These are phyloP conservation scores for Umbelopsis isabellina DNA, from an alignment of 192 early-diverging fungal species.

Conservation along the genomic window DNA sequence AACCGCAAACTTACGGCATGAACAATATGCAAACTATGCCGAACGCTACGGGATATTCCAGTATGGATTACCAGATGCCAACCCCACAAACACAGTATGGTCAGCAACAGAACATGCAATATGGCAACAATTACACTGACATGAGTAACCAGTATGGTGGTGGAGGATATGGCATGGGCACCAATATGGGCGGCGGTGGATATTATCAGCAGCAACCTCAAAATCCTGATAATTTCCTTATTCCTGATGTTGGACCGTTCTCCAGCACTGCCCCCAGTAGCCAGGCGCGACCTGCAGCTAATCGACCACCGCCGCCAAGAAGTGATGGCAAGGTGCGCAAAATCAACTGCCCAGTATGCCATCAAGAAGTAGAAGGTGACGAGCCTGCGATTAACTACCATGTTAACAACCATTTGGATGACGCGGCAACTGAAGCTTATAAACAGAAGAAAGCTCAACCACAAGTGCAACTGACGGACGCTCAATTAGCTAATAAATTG, in stretches of 20 bases:
- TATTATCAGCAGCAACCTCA: not conserved
- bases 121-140: not conserved
- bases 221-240: slow-evolving; percentile 12
- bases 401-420: slow-evolving; percentile 37
- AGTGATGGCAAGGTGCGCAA: slow-evolving; percentile 23
- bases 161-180: not conserved
- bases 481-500: not conserved
- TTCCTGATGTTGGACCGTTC: slow-evolving; percentile 1
- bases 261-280: not conserved
- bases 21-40: slow-evolving; percentile 1
- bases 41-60: not conserved
- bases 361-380: slow-evolving; percentile 32
- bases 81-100: not conserved
- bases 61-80: slow-evolving; percentile 2
- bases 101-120: not conserved
- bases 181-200: not conserved
- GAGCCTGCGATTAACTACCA: slow-evolving; percentile 37
- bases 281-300: not conserved
- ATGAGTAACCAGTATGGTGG: not conserved
- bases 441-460: slow-evolving; percentile 9
- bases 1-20: not conserved
- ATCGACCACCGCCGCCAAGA: not conserved
- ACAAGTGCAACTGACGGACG: not conserved
- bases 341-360: slow-evolving; percentile 34
- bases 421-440: not conserved